Conservation (phyloP, 108 stramenopile species). For the Skeletonema tropicum region DNA sequence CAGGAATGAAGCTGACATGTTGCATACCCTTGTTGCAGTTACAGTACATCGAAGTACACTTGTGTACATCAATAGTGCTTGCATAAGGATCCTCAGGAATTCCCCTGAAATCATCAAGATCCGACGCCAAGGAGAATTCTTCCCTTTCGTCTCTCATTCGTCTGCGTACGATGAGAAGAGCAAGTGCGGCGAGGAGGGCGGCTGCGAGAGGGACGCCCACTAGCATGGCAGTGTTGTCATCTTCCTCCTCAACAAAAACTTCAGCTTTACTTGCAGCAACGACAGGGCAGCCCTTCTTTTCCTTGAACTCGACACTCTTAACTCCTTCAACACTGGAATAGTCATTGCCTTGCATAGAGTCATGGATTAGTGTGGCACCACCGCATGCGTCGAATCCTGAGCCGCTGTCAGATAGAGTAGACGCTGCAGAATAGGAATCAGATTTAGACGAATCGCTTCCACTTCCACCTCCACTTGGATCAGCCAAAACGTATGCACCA, state of each 20-base stretch:
- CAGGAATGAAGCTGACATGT: slow-evolving; percentile 35
- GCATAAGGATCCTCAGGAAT: slow-evolving; percentile 29
- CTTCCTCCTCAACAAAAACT: slow-evolving; percentile 12
- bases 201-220: slow-evolving; percentile 19
- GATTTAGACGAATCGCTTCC: not conserved
- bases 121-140: not conserved
- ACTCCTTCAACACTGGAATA: slow-evolving; percentile 35
- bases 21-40: slow-evolving; percentile 27
- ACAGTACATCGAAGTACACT: slow-evolving; percentile 37
- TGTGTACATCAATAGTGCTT: slow-evolving; percentile 47
- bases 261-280: slow-evolving; percentile 6
- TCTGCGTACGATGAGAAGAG: slow-evolving; percentile 15
- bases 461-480: not conserved
- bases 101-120: slow-evolving; percentile 1
- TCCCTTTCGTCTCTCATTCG: slow-evolving; percentile 6
- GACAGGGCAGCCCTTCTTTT: slow-evolving; percentile 5
- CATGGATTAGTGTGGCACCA: slow-evolving; percentile 14
- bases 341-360: slow-evolving; percentile 28
- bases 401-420: slow-evolving; percentile 3
- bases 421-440: not conserved
- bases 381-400: slow-evolving; percentile 14
- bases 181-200: slow-evolving; percentile 16
- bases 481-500: not conserved
- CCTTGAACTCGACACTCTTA: slow-evolving; percentile 17
- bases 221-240: slow-evolving; percentile 15